Conservation (phyloP, 2,329 filamentous ascomycete genomes). For the Macrophomina pseudophaseolina region DNA sequence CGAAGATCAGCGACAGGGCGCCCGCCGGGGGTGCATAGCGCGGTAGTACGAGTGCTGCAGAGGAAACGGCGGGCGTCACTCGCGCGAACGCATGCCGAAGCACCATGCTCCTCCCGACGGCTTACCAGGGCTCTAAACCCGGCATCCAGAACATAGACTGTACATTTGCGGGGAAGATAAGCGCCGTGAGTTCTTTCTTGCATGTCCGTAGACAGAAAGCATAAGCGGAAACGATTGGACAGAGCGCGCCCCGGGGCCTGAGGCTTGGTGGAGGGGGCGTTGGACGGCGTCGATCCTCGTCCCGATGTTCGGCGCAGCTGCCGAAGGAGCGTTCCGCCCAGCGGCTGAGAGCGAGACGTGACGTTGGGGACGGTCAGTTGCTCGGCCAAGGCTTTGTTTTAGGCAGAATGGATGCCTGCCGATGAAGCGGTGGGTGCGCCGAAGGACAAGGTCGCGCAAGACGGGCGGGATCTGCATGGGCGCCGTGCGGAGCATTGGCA, state of each 20-base stretch:
- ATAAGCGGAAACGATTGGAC: neutral
- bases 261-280: too few relatives aligned
- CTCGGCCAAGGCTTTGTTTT: constrained; percentile 1
- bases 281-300: neutral
- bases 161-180: constrained; percentile 12
- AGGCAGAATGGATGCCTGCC: constrained; percentile 8
- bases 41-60: neutral
- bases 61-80: neutral
- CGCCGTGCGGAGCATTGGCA: constrained; percentile 3
- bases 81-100: constrained; percentile 1
- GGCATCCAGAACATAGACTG: neutral
- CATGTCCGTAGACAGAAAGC: constrained; percentile 2
- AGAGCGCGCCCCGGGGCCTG: too few relatives aligned
- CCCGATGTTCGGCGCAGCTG: constrained; percentile 14
- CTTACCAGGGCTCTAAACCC: neutral
- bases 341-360: neutral
- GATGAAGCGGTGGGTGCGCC: neutral
- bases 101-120: neutral
- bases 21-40: neutral
- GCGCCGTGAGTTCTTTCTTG: neutral
- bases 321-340: neutral
- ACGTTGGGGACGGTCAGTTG: neutral
- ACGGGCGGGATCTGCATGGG: constrained; percentile 19
- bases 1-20: neutral
- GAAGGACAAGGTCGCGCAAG: neutral